Evolutionary conservation across 116 monocot species (phyloP).

Genomic region (Papilionanthe hybrid): DNA sequence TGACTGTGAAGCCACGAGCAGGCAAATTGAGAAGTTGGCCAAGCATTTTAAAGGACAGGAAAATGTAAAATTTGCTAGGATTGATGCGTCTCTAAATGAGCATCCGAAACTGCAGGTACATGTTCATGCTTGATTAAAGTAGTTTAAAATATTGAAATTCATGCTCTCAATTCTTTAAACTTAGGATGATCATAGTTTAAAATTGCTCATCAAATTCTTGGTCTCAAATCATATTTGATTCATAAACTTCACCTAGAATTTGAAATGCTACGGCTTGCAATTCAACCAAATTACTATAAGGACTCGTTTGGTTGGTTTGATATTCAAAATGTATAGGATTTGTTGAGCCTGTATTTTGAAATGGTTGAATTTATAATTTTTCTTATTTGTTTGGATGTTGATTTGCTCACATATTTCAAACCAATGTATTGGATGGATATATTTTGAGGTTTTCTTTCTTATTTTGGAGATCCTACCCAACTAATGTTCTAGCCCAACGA

Average conservation of each 20-base stretch:
- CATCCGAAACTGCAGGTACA: constrained; percentile 85
- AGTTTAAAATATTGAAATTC: background rate
- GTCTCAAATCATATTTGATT: background rate
- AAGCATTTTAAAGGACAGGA: constrained; percentile 53
- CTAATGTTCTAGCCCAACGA: background rate
- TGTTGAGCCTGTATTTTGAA: too few species aligned
- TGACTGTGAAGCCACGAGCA: constrained; percentile 73
- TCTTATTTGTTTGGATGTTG: too few species aligned
- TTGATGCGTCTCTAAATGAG: constrained; percentile 88
- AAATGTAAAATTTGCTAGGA: constrained; percentile 70
- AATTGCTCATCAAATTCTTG: background rate
- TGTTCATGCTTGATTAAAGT: background rate
- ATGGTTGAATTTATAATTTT: too few species aligned
- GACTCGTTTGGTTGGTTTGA: too few species aligned
- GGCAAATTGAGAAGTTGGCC: constrained; percentile 65
- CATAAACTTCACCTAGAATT: background rate
- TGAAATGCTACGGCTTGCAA: too few species aligned
- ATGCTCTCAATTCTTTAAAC: background rate
- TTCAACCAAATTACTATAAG: too few species aligned
- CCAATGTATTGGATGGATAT: background rate
- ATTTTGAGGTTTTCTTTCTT: background rate
- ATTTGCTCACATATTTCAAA: background rate
- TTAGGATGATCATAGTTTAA: background rate
- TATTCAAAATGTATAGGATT: too few species aligned
- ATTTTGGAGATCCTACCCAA: background rate